phyloP scores from a whole-genome alignment of 2,329 filamentous ascomycete species.

The Coniosporium tulheliwenetii region DNA sequence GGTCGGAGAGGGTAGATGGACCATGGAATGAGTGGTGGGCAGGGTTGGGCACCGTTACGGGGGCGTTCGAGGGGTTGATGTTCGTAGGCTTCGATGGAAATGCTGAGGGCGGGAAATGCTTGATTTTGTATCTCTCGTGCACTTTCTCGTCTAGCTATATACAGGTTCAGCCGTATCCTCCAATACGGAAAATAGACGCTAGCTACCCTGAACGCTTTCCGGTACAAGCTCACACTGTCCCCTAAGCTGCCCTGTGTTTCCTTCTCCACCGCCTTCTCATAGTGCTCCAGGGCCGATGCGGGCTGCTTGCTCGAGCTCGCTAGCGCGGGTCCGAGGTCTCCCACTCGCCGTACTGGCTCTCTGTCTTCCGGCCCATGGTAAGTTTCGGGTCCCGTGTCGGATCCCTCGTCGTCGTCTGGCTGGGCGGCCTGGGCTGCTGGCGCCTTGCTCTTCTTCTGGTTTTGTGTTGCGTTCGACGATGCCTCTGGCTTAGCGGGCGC shows the following conservation, averaged over 20 bases:
- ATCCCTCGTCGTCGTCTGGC: constrained; percentile 19
- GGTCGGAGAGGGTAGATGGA: constrained; percentile 42
- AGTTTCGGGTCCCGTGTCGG: constrained; percentile 16
- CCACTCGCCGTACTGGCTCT: constrained; percentile 25
- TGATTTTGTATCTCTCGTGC: constrained; percentile 75
- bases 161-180: constrained; percentile 12
- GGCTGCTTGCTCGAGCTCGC: constrained; percentile 32
- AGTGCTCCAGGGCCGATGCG: constrained; percentile 74
- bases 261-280: constrained; percentile 79
- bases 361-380: constrained; percentile 31
- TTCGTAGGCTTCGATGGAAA: constrained; percentile 31
- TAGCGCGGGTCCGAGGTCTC: constrained; percentile 23
- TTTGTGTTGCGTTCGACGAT: too few species aligned
- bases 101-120: constrained; percentile 62
- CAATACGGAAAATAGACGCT: constrained; percentile 4
- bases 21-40: constrained; percentile 42
- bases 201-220: constrained; percentile 71
- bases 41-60: constrained; percentile 35
- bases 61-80: constrained; percentile 25
- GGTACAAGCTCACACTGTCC: constrained; percentile 76
- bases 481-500: background rate
- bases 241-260: constrained; percentile 74
- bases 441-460: background rate
- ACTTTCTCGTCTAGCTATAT: constrained; percentile 65
- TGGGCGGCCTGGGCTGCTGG: constrained; percentile 12